Percentiles rank a stretch among this genome's conserved stretches.
phyloP scores from a whole-genome alignment of 2,329 filamentous ascomycete species.

The Thelonectria olida region DNA sequence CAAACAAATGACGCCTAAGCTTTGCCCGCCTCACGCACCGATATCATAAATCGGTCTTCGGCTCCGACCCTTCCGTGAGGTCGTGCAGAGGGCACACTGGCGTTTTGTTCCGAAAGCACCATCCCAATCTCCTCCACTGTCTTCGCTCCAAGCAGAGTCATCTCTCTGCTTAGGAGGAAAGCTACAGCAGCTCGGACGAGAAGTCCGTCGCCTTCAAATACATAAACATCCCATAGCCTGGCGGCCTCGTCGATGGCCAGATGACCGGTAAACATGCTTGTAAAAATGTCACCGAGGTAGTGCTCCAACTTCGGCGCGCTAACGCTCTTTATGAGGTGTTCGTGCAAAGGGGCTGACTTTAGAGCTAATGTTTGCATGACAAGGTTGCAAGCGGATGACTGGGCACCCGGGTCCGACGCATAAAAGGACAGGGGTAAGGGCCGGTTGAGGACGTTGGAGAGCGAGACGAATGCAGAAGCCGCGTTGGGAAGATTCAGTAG shows the following conservation, averaged over 20 bases:
- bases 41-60: constrained; percentile 55
- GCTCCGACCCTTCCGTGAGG: constrained; percentile 54
- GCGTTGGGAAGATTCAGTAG: constrained; percentile 75
- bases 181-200: constrained; percentile 78
- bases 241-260: constrained; percentile 75
- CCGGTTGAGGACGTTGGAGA: constrained; percentile 82
- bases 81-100: constrained; percentile 42
- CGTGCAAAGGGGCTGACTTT: constrained; percentile 71
- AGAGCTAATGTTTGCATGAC: constrained; percentile 72
- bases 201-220: constrained; percentile 81
- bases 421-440: constrained; percentile 80
- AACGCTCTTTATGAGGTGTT: constrained; percentile 66
- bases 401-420: constrained; percentile 73
- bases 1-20: constrained; percentile 31
- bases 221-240: constrained; percentile 82
- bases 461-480: constrained; percentile 72
- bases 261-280: constrained; percentile 69
- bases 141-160: constrained; percentile 58
- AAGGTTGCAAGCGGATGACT: constrained; percentile 73
- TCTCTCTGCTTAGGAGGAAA: constrained; percentile 65
- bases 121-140: constrained; percentile 54
- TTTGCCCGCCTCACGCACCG: constrained; percentile 48
- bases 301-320: constrained; percentile 56
- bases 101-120: constrained; percentile 46
- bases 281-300: constrained; percentile 70